Percentiles rank a stretch among this genome's conserved stretches.
Conservation (phyloP, 164 flowering plant genomes). For the Magnolia sinica region DNA sequence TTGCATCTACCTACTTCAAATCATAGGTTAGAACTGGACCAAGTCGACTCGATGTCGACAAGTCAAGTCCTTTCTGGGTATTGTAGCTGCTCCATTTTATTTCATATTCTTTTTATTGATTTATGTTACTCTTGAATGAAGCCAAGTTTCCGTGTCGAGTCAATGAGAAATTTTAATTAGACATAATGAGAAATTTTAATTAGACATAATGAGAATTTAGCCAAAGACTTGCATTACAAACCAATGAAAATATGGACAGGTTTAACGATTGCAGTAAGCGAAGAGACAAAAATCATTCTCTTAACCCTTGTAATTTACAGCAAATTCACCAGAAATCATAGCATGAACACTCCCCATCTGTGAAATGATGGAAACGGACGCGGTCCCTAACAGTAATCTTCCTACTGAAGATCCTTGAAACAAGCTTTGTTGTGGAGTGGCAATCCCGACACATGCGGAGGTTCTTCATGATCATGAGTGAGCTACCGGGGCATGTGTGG, state of each 20-base stretch:
- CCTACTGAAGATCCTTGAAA: conserved; percentile 2
- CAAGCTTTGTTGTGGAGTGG: background rate
- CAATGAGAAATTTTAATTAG: too few species aligned
- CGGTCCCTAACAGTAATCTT: background rate
- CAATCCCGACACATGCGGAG: conserved; percentile 7
- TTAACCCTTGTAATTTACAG: background rate
- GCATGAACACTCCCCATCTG: background rate
- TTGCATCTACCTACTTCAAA: background rate
- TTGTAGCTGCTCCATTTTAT: too few species aligned
- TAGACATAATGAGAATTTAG: too few species aligned
- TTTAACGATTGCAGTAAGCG: too few species aligned
- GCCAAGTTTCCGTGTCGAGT: too few species aligned
- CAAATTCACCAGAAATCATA: background rate
- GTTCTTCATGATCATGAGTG: background rate
- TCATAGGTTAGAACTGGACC: background rate
- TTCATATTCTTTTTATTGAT: too few species aligned
- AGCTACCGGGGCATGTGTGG: background rate
- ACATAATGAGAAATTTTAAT: too few species aligned
- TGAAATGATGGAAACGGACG: conserved; percentile 5
- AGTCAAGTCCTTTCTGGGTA: too few species aligned
- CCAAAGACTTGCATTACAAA: too few species aligned
- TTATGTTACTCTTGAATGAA: too few species aligned
- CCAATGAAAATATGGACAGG: too few species aligned
- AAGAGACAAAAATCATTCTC: background rate
- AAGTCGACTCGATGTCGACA: too few species aligned